Evolutionary conservation across 2,329 filamentous ascomycete genomes (phyloP).

Genomic region (Stenocarpella maydis): DNA sequence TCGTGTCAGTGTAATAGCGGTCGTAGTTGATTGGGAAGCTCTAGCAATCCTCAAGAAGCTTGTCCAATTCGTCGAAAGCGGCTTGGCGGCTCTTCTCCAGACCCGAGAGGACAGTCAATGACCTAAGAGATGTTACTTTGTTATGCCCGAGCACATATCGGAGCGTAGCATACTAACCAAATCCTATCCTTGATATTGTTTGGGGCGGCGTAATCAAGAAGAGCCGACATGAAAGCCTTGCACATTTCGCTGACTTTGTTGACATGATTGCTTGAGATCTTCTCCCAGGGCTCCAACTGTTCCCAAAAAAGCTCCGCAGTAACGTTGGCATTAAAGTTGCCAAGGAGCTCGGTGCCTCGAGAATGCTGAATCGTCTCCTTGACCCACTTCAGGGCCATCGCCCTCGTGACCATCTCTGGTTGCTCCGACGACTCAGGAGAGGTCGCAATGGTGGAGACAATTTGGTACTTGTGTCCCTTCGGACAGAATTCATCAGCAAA

Average conservation of each 20-base stretch:
- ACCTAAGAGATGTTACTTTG: background rate
- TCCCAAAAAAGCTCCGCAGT: constrained; percentile 29
- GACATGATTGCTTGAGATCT: background rate
- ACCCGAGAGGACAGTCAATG: background rate
- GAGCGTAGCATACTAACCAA: constrained; percentile 9
- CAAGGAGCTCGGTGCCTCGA: constrained; percentile 16
- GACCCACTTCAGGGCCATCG: background rate
- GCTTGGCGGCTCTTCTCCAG: background rate
- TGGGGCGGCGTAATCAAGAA: background rate
- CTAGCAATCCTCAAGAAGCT: background rate
- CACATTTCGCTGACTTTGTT: background rate
- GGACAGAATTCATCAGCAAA: background rate
- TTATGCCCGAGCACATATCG: too few species aligned
- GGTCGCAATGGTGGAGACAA: background rate
- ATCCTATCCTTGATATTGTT: background rate
- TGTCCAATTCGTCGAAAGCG: background rate
- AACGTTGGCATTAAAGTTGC: constrained; percentile 5
- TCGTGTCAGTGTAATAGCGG: constrained; percentile 15
- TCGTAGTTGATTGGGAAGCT: constrained; percentile 24
- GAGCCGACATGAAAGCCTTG: background rate
- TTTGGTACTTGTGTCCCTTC: background rate
- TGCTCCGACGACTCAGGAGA: background rate
- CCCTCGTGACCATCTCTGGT: background rate
- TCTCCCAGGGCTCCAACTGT: constrained; percentile 20
- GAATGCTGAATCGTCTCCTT: background rate